Conservation (phyloP, 192 early-diverging fungal species). For the Haplosporangium gracile region DNA sequence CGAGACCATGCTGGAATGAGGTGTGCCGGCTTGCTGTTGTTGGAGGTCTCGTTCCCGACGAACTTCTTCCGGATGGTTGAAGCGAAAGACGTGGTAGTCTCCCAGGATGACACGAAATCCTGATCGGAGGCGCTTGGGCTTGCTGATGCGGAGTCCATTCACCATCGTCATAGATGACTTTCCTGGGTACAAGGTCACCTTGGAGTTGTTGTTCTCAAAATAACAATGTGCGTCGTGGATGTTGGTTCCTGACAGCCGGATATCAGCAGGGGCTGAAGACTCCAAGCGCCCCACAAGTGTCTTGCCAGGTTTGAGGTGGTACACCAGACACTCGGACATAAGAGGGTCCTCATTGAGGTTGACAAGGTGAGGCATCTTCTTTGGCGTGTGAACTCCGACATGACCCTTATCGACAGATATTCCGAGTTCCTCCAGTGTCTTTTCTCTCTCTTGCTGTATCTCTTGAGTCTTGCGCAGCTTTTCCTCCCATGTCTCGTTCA, state of each 20-base stretch:
- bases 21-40: constrained; percentile 26
- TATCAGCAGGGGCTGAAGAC: constrained; percentile 58
- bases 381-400: constrained; percentile 82
- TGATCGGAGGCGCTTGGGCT: constrained; percentile 69
- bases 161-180: constrained; percentile 76
- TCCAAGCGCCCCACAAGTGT: constrained; percentile 75
- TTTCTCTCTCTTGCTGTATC: constrained; percentile 81
- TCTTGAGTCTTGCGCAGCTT: constrained; percentile 79
- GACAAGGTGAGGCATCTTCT: constrained; percentile 86
- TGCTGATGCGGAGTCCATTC: constrained; percentile 78
- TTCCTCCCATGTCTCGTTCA: constrained; percentile 89
- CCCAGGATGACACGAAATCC: constrained; percentile 88
- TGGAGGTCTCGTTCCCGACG: constrained; percentile 70
- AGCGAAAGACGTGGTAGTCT: constrained; percentile 85
- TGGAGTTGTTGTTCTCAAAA: constrained; percentile 75
- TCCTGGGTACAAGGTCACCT: constrained; percentile 72
- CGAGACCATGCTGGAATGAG: constrained; percentile 33
- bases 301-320: constrained; percentile 82
- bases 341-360: constrained; percentile 92
- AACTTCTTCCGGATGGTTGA: constrained; percentile 87
- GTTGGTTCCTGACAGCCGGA: constrained; percentile 72
- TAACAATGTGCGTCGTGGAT: constrained; percentile 77
- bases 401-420: constrained; percentile 78
- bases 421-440: constrained; percentile 82
- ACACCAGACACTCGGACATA: constrained; percentile 92